Evolutionary conservation across 106 monocot species (phyloP), one percentile per base, ranked within the genome.

Genomic region (Narthecium ossifragum): DNA sequence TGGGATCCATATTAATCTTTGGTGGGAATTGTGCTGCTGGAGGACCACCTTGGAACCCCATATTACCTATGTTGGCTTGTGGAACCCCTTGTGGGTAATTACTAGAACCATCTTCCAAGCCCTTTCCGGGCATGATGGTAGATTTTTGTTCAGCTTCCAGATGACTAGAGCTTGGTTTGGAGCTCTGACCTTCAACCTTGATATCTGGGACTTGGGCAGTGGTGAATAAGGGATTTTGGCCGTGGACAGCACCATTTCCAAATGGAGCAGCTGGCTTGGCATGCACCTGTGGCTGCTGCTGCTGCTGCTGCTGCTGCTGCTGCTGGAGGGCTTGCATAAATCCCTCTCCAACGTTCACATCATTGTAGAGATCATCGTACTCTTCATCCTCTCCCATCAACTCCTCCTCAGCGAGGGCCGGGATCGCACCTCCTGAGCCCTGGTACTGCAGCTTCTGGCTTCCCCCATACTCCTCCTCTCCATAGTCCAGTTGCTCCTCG

Each of bases 401-500:
- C 23, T 53, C 53, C 53, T 63, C 63, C 1, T 63, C 71, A 10
- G 54, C 45, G 11, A 71, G 46, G 25, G 71, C 63, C 9, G 71
- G 46, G 39, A 71, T 71, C 6, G 55, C 63, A 4, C 55, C 71
- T 6, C 55, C 28, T 26, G 22, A 32, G 18, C 54, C 63, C 2
- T 34, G 34, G 46, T 24, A 47, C 15, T 43, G 70, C n/a, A 30
- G 21, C 27, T 60, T 70, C 30, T 70, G 60, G 29, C 53, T 45
- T 1, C 71, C 56, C 11, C 56, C 71, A 34, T 57, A 72, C 4
- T 72, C 71, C 8, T 72, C 71, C 8, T 72, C 71, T 8, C 63
- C 71, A 34, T 72, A 72, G 33, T 72, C 71, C 57, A 72, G 27
- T 31, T 72, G 63, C 37, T 72, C 71, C 45, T 72, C 71, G 7